Conservation (phyloP, 2,329 filamentous ascomycete genomes). For the Akanthomyces uredinophilus region DNA sequence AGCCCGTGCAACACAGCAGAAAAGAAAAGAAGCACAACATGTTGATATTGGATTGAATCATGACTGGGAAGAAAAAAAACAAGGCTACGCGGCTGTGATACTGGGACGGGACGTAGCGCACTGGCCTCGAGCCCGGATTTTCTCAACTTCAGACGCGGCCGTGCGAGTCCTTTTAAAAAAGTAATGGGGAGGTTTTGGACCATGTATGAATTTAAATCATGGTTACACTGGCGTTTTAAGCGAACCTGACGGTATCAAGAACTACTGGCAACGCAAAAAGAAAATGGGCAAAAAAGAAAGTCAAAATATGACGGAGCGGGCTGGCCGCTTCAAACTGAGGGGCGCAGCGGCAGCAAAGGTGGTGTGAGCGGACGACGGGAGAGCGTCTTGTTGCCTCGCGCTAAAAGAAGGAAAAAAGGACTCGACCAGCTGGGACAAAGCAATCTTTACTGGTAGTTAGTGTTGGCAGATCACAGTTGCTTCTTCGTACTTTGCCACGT, state of each 20-base stretch:
- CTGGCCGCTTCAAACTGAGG: neutral
- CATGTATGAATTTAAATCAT: too few species aligned
- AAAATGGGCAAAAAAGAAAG: neutral
- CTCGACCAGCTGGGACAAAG: neutral
- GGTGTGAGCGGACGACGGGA: neutral
- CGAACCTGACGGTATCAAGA: constrained; percentile 1
- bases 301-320: neutral
- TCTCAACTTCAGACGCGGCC: too few species aligned
- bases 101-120: too few species aligned
- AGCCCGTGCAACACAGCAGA: neutral
- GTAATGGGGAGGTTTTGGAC: too few species aligned
- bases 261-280: neutral
- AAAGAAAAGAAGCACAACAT: too few species aligned
- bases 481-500: constrained; percentile 1
- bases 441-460: neutral
- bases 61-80: too few species aligned
- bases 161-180: too few species aligned
- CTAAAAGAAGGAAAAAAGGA: neutral
- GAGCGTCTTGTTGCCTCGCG: constrained; percentile 5
- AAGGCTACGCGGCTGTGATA: too few species aligned
- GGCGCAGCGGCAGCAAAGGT: neutral
- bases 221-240: neutral
- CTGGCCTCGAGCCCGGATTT: neutral
- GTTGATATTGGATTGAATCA: too few species aligned
- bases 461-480: neutral